Evolutionary conservation across 2,329 filamentous ascomycete genomes (phyloP), one percentile per base, ranked within the genome.

Genomic region (Tolypocladium nubicola): DNA sequence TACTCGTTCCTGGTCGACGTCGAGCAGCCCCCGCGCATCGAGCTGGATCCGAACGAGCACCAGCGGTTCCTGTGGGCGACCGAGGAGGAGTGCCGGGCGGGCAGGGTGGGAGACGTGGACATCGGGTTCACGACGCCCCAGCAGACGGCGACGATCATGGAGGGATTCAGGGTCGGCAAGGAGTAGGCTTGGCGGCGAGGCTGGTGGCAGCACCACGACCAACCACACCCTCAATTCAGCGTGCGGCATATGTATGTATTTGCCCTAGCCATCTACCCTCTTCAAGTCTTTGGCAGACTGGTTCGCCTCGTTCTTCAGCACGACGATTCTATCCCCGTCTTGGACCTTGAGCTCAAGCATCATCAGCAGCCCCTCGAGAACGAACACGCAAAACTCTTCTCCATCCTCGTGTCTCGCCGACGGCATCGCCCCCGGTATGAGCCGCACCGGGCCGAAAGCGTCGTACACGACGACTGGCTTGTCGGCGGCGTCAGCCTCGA

Each of bases 1-100:
- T 60, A 58, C 39, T 39, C 57, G 10, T 61, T 63, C 38, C 39
- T 59, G 33, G 63, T 66, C 4, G 60, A 63, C 37, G 66, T 65
- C 11, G 61, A 58, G 53, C 53, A 56, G 52, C 56, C 38, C 3
- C 57, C 38, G 0, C 56, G 56, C 4, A 64, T 71, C 30, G 59
- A 52, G 55, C 60, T 70, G 3, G 67, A 71, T 39, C 65, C 66
- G 4, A 61, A 63, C 3, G 69, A 72, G 63, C 69, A 72, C 53
- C 62, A 68, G 61, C 62, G 63, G 19, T 70, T 56, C 39, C 55
- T 66, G 26, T 72, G 70, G 70, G 68, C 65, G 9, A 61, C 63
- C 1, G 66, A 69, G 60, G 63, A 64, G 9, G 65, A 71, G 59
- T 63, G 64, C 16, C 52, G 53, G 43, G 56, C 26, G 16, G 59